Base-by-base conservation (phyloP, 192 early-diverging fungal species). In the Geranomyces variabilis region DNA sequence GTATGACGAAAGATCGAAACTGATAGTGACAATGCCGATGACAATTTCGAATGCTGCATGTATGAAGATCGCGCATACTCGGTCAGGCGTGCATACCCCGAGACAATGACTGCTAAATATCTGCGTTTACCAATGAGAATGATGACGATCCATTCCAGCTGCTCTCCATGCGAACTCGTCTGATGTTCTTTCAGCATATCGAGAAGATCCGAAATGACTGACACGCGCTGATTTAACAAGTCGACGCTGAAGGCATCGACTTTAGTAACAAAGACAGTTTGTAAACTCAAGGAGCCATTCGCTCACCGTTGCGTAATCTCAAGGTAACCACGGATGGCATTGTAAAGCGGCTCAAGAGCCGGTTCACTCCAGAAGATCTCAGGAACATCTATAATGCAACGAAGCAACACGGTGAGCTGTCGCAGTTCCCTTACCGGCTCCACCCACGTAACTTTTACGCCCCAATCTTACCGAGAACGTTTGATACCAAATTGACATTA, bases 121-220 rank as follows among this genome's bases (percentile, higher is more conserved):
- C 36, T 30, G 13, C 8, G 29, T 48, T 13, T 36, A 79, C 78
- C 92, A 81, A 97, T 97, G 45, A 97, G 83, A 55, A 93, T 88
- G 73, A 98, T 98, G 1, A 98, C 93, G 65, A 98, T 98, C 91
- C 94, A 94, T 70, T 96, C 95, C 22, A 96, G 83, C 63, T 93
- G 91, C 73, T 96, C 95, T 69, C 86, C 91, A 70, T 98, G 94
- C 41, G 90, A 91, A 41, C 90, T 91, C 33, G 91, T 96, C 67
- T 95, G 82, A 73, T 98, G 94, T 34, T 96, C 94, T 68, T 93
- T 94, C 48, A 98, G 80, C 94, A 98, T 96, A 41, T 96, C 95
- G 71, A 98, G 79, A 58, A 98, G 78, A 75, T 96, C 85, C 1
- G 80, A 79, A 64, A 98, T 96, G 4, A 98, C 95, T 19, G 84